Percentiles rank a stretch among this genome's conserved stretches.
Evolutionary conservation across 164 flowering plant genomes (phyloP).

Genomic region (Annona squamosa): DNA sequence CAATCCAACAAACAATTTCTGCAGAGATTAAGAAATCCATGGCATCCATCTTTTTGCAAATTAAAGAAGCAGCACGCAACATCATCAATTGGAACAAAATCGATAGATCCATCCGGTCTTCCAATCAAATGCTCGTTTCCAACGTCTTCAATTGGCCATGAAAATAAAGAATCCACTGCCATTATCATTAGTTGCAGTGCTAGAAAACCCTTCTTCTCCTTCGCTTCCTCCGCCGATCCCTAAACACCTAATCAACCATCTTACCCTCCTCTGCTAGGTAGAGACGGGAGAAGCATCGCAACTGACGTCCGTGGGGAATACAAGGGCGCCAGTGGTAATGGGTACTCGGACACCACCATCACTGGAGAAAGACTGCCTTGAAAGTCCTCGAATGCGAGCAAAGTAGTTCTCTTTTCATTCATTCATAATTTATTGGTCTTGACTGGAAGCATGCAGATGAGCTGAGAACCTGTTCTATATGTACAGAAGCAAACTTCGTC

Average conservation of each 20-base stretch:
- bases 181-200: too few relatives aligned
- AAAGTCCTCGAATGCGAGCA: background rate
- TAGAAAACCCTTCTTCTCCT: too few relatives aligned
- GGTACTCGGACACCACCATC: conserved; percentile 29
- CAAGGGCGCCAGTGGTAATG: conserved; percentile 27
- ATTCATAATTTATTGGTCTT: conserved; percentile 4
- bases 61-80: too few relatives aligned
- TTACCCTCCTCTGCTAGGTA: conserved; percentile 25
- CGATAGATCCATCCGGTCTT: too few relatives aligned
- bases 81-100: too few relatives aligned
- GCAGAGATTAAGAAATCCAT: too few relatives aligned
- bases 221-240: background rate
- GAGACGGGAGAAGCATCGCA: conserved; percentile 50
- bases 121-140: too few relatives aligned
- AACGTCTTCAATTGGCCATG: too few relatives aligned
- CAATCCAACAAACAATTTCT: too few relatives aligned
- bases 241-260: background rate
- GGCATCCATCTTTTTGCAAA: too few relatives aligned
- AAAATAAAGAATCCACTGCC: too few relatives aligned
- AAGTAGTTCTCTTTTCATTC: background rate
- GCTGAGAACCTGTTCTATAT: conserved; percentile 9
- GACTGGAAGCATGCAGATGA: conserved; percentile 2
- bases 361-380: conserved; percentile 26
- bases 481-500: conserved; percentile 6
- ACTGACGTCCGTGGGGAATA: conserved; percentile 20